Percentiles rank a stretch among this genome's conserved stretches.
Evolutionary conservation across 1,284 basidiomycete genomes (phyloP).

Genomic region (Sanghuangporus baumii): DNA sequence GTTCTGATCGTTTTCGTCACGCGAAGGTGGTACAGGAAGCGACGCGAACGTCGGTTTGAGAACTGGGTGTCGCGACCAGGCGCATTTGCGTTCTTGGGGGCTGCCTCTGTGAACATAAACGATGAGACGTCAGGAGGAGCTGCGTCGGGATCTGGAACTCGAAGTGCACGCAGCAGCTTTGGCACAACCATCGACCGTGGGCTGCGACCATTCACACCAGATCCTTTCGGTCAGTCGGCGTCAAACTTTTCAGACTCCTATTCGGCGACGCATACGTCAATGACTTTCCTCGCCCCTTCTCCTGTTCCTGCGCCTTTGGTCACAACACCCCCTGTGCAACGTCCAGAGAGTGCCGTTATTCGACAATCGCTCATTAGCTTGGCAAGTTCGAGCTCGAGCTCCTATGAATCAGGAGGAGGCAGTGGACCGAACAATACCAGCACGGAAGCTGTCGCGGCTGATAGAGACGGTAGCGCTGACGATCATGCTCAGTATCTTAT

Average conservation of each 20-base stretch:
- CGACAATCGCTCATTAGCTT: constrained; percentile 7
- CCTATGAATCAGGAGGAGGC: not conserved
- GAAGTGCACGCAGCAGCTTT: constrained; percentile 15
- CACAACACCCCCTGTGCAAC: not conserved
- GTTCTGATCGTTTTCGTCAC: not conserved
- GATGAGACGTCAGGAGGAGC: not conserved
- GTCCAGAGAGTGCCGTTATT: not conserved
- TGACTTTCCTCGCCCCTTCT: not conserved
- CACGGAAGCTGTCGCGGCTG: not conserved
- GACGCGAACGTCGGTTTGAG: constrained; percentile 1
- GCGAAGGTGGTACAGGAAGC: constrained; percentile 9
- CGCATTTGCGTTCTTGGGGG: not conserved
- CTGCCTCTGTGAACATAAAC: not conserved
- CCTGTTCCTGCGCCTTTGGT: not conserved
- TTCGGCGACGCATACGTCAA: not conserved
- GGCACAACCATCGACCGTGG: constrained; percentile 15
- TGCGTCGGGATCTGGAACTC: not conserved
- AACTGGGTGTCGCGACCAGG: constrained; percentile 6
- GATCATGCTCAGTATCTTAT: constrained; percentile 10
- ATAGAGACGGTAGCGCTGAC: not conserved
- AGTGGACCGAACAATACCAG: not conserved
- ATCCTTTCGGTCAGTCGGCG: not conserved
- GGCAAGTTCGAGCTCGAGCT: not conserved
- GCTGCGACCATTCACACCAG: constrained; percentile 6
- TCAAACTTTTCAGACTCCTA: constrained; percentile 3